phyloP scores from a whole-genome alignment of 1,284 basidiomycete species.

The Pulchroboletus neoregius region DNA sequence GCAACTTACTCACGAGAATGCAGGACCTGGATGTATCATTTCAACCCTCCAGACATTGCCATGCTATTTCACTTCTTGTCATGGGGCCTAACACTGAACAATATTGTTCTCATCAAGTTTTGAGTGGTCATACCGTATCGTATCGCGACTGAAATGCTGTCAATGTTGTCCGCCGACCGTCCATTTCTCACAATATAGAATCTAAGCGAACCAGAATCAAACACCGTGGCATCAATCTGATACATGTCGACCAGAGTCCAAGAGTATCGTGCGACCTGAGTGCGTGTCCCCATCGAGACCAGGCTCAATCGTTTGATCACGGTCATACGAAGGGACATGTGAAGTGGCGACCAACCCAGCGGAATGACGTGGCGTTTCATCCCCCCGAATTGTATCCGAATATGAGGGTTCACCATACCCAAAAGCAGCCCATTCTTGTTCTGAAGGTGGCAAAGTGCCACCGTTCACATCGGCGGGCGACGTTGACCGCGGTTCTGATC shows the following conservation, averaged over 20 bases:
- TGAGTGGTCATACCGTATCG: slow-evolving; percentile 8
- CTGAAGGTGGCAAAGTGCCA: slow-evolving; percentile 13
- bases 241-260: slow-evolving; percentile 17
- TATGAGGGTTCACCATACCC: slow-evolving; percentile 41
- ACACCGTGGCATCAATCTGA: slow-evolving; percentile 13
- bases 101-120: background rate
- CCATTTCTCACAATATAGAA: slow-evolving; percentile 6
- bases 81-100: background rate
- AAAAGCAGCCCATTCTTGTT: slow-evolving; percentile 38
- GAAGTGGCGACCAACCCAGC: slow-evolving; percentile 30
- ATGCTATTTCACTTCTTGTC: background rate
- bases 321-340: slow-evolving; percentile 24
- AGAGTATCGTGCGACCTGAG: slow-evolving; percentile 33
- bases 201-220: slow-evolving; percentile 8
- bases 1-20: slow-evolving; percentile 8
- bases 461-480: slow-evolving; percentile 28
- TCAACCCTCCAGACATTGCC: no score
- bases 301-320: slow-evolving; percentile 27
- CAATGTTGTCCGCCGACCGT: background rate
- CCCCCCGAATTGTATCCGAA: slow-evolving; percentile 35
- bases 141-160: slow-evolving; percentile 2
- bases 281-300: slow-evolving; percentile 29
- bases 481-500: slow-evolving; percentile 15
- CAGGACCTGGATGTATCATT: no score
- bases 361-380: slow-evolving; percentile 49